These are phyloP conservation scores for Apiotrichum porosum DNA, from an alignment of 1,284 basidiomycete species.

Conservation along the genomic window DNA sequence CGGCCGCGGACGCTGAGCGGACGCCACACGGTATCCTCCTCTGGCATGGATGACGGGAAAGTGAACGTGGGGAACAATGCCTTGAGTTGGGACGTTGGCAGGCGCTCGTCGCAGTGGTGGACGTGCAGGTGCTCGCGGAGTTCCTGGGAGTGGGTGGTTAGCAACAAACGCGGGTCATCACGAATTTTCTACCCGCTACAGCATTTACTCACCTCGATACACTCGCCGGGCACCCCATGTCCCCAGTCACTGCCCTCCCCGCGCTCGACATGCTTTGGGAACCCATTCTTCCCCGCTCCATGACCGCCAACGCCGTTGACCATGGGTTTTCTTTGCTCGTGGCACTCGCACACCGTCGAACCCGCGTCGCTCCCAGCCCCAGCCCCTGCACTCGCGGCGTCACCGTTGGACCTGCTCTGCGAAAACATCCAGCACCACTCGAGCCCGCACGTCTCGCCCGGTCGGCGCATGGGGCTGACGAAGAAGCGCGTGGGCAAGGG, in stretches of 20 bases:
- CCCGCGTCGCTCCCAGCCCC: conserved; percentile 1
- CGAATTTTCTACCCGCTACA: too few relatives aligned
- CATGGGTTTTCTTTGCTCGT: too few relatives aligned
- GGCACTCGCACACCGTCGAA: not conserved
- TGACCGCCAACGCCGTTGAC: too few relatives aligned
- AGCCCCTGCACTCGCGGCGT: too few relatives aligned
- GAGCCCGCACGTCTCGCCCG: conserved; percentile 32
- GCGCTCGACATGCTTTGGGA: too few relatives aligned
- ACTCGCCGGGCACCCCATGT: conserved; percentile 22
- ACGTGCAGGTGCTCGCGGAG: conserved; percentile 37
- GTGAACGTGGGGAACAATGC: conserved; percentile 24
- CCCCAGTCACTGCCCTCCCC: not conserved
- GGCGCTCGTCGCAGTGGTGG: conserved; percentile 28
- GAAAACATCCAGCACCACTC: conserved; percentile 31
- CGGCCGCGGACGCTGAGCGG: conserved; percentile 18
- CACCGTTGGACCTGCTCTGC: too few relatives aligned
- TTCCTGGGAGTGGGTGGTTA: conserved; percentile 18
- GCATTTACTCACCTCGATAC: conserved; percentile 29
- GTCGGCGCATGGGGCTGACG: conserved; percentile 28
- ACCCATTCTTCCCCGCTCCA: not conserved
- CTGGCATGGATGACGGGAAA: conserved; percentile 18
- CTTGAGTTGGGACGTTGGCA: conserved; percentile 12
- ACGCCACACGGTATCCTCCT: conserved; percentile 28
- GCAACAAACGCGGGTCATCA: too few relatives aligned
- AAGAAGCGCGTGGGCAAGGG: conserved; percentile 30